Base-by-base conservation (phyloP, 106 monocot species). In the Apostasia shenzhenica region DNA sequence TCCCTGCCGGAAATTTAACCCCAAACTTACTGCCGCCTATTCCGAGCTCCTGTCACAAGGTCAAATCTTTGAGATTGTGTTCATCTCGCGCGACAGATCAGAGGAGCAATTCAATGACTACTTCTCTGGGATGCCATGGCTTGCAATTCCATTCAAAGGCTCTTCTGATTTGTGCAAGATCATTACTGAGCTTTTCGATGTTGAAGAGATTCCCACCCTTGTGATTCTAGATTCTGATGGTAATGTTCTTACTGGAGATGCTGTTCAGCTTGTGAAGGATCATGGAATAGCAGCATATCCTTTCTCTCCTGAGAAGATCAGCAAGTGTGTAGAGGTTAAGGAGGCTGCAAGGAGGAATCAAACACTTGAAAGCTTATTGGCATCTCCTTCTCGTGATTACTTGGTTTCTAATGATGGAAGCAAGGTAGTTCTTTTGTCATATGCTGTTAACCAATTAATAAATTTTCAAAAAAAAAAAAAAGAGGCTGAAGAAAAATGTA, bases 341-440 rank as follows among this genome's bases (percentile, higher is more conserved):
- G 84, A 70, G 71, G 77, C 70, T 12, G 81, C 14, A 48, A 51
- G 48, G 42, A 83, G 79, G 51, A 57, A 76, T 1, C 90, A 91
- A 59, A 84, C 90, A 4, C 61, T 86, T 55, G 79, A 86, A 58
- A 86, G 86, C 0, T 74, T 86, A 54, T 86, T 91, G 61, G 81
- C 79, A 59, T 77, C 71, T 48, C 74, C 77, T 37, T 74, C 83
- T 38, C 72, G 41, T 3, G 90, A 91, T 68, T 91, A 74, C 67
- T 83, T 91, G 51, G 67, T 91, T 26, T 76, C 79, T 40, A 86
- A 84, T 49, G 70, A 46, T 6, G 72, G 66, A 26, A 9, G 26
- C 55, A 80, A 78, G 87, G 90, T 90, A 83, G 26, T 26, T 26
- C 26, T 26, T 26, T 26, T 26, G 26, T 26, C 26, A 26, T 26